These are phyloP conservation scores for Cajanus cajan DNA, from an alignment of 306 rosid species.

Conservation along the genomic window DNA sequence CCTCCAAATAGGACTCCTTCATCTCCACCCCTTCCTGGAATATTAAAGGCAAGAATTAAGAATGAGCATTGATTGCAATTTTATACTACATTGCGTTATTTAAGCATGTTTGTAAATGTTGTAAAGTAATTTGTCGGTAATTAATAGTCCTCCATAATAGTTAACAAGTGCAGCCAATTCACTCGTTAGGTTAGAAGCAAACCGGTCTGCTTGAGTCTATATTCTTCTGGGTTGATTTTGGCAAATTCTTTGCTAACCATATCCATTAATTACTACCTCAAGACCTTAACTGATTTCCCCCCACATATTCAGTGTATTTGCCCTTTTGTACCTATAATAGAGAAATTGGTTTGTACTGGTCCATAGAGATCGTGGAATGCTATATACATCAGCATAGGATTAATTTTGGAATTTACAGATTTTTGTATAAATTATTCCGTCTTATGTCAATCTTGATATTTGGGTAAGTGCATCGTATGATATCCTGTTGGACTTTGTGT, in stretches of 20 bases:
- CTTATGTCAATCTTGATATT: not conserved
- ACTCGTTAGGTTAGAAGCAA: conserved; percentile 44
- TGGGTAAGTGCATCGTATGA: not conserved
- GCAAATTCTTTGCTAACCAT: conserved; percentile 40
- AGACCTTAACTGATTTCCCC: not conserved
- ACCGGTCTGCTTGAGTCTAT: conserved; percentile 32
- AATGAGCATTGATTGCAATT: conserved; percentile 60
- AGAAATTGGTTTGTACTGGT: conserved; percentile 34
- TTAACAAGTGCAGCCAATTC: conserved; percentile 31
- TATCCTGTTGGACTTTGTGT: not conserved
- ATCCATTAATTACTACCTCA: not conserved
- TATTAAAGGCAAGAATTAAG: conserved; percentile 85
- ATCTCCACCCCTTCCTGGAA: conserved; percentile 91
- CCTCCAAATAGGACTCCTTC: conserved; percentile 61
- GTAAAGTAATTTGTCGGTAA: conserved; percentile 47
- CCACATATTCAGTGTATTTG: not conserved
- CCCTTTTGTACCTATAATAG: conserved; percentile 12
- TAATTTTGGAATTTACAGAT: conserved; percentile 14
- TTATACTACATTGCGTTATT: conserved; percentile 17
- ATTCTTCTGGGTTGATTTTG: conserved; percentile 34
- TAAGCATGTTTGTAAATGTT: conserved; percentile 56
- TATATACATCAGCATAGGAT: conserved; percentile 4
- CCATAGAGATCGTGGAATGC: conserved; percentile 18
- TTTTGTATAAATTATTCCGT: not conserved
- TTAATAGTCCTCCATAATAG: conserved; percentile 20